These are phyloP conservation scores for Claviceps maximensis DNA, from an alignment of 2,329 filamentous ascomycete genomes.

Conservation along the genomic window DNA sequence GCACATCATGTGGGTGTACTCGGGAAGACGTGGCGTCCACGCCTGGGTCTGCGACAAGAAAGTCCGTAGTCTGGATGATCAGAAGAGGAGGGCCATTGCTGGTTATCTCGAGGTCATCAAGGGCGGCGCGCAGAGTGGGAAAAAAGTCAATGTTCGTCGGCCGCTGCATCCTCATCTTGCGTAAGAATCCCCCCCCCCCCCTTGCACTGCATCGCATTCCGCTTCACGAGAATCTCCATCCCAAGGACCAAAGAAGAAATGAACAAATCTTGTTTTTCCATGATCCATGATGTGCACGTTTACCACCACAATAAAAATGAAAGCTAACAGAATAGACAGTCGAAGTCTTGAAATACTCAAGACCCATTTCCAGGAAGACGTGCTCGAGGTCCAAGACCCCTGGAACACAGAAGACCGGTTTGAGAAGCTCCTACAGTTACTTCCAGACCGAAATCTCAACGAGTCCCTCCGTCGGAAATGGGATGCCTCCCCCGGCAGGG, in stretches of 20 bases:
- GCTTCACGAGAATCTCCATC: too few relatives aligned
- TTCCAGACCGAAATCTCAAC: conserved; percentile 68
- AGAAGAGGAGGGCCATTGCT: conserved; percentile 71
- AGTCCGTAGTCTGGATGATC: conserved; percentile 73
- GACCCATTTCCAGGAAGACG: conserved; percentile 68
- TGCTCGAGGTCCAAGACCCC: conserved; percentile 76
- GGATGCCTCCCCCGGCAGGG: conserved; percentile 66
- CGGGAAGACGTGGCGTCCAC: conserved; percentile 88
- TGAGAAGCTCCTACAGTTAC: conserved; percentile 66
- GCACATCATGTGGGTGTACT: conserved; percentile 98
- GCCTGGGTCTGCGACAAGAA: conserved; percentile 94
- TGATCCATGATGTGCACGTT: too few relatives aligned
- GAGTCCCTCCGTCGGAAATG: conserved; percentile 80
- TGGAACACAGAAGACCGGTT: conserved; percentile 60
- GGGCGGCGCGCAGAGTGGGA: conserved; percentile 73
- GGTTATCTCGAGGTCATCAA: conserved; percentile 84
- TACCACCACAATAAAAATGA: background rate
- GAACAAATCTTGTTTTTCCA: too few relatives aligned
- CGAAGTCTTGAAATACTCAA: conserved; percentile 79
- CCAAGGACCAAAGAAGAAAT: too few relatives aligned
- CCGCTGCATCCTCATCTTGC: conserved; percentile 82
- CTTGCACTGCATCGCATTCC: background rate
- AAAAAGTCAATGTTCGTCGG: conserved; percentile 71
- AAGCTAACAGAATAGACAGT: conserved; percentile 23
- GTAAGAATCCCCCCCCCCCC: conserved; percentile 27